Conservation (phyloP, 2,329 filamentous ascomycete species). For the Phyllachora maydis region DNA sequence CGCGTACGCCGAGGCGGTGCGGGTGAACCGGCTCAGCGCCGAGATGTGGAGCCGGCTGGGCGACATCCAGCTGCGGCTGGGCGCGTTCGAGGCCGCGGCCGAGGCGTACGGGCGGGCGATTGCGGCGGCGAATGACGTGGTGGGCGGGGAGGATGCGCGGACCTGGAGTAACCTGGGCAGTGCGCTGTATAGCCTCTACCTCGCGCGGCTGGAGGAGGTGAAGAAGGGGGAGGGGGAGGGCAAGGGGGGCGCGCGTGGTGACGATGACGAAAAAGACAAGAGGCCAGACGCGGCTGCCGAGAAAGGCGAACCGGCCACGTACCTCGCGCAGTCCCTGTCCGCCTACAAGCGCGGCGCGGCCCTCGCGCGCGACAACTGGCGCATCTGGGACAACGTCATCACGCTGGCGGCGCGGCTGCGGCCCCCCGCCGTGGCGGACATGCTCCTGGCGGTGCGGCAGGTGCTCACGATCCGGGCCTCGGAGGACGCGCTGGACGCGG, state of each 20-base stretch:
- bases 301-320: constrained; percentile 28
- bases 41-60: constrained; percentile 80
- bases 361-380: constrained; percentile 68
- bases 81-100: constrained; percentile 57
- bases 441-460: constrained; percentile 53
- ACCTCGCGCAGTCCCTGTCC: constrained; percentile 54
- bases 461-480: constrained; percentile 60
- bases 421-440: constrained; percentile 55
- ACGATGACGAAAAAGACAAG: constrained; percentile 10
- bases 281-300: constrained; percentile 2
- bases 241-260: constrained; percentile 7
- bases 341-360: constrained; percentile 77
- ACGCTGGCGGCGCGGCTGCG: constrained; percentile 62
- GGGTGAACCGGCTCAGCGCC: constrained; percentile 62
- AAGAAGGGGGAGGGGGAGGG: constrained; percentile 8
- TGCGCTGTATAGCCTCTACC: constrained; percentile 52
- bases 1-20: constrained; percentile 59
- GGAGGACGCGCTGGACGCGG: constrained; percentile 59
- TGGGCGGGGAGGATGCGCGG: constrained; percentile 75
- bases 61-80: constrained; percentile 65
- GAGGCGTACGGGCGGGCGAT: constrained; percentile 73
- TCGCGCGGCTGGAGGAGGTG: constrained; percentile 22
- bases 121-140: constrained; percentile 29
- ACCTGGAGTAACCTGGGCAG: constrained; percentile 91
- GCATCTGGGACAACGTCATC: constrained; percentile 94